These are phyloP conservation scores for Oropetium thomaeum DNA, from an alignment of 176 grass and related monocot genomes.

Conservation along the genomic window DNA sequence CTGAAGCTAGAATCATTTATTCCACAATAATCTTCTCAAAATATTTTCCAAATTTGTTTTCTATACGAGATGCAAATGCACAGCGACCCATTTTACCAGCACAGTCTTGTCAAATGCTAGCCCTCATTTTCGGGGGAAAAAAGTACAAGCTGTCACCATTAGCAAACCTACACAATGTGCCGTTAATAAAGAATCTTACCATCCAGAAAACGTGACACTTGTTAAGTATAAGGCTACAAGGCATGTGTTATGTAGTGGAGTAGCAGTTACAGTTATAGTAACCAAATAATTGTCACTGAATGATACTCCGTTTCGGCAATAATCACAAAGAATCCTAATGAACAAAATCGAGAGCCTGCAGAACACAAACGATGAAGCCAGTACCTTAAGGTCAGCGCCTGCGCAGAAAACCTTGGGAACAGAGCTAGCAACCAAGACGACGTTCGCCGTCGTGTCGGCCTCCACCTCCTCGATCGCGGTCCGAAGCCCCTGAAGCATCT, in stretches of 20 bases:
- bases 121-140: too few relatives aligned
- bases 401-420: slow-evolving; percentile 86
- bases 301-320: background rate
- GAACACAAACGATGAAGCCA: background rate
- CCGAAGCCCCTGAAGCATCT: slow-evolving; percentile 70
- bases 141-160: too few relatives aligned
- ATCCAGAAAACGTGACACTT: background rate
- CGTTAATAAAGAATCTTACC: background rate
- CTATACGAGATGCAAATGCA: background rate
- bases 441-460: slow-evolving; percentile 58
- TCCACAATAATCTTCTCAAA: background rate
- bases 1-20: background rate
- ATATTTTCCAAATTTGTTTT: background rate
- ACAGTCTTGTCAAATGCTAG: background rate
- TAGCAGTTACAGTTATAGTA: background rate
- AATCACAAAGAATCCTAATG: background rate
- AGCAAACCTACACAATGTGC: background rate
- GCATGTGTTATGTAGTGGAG: background rate
- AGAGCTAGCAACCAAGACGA: slow-evolving; percentile 63
- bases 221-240: background rate
- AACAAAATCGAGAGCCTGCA: slow-evolving; percentile 12
- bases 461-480: slow-evolving; percentile 53
- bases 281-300: background rate
- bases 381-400: slow-evolving; percentile 92
- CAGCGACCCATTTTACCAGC: background rate